These are phyloP conservation scores for Penicillium desertorum DNA, from an alignment of 495 filamentous ascomycete genomes.

Conservation along the genomic window DNA sequence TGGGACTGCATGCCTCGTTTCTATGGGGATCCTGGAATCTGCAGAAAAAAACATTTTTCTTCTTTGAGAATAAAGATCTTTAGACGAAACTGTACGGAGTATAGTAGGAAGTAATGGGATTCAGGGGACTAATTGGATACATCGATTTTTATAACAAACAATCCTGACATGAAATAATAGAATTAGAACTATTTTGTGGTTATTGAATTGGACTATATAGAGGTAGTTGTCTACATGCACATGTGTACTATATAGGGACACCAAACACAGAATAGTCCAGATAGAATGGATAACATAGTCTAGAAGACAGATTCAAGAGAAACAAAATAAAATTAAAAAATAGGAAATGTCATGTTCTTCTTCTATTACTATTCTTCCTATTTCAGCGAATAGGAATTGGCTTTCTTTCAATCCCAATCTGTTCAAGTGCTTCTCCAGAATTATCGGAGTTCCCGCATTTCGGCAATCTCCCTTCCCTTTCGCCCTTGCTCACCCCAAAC, in stretches of 20 bases:
- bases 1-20: slow-evolving; percentile 21
- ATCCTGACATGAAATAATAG: too few relatives aligned
- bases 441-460: slow-evolving; percentile 19
- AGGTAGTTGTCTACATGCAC: too few relatives aligned
- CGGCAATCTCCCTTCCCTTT: slow-evolving; percentile 32
- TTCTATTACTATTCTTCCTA: too few relatives aligned
- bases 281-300: too few relatives aligned
- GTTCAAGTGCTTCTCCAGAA: slow-evolving; percentile 9
- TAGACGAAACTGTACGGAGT: not conserved
- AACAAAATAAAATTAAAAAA: too few relatives aligned
- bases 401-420: not conserved
- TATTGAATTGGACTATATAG: too few relatives aligned
- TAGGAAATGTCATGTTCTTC: too few relatives aligned
- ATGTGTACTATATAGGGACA: too few relatives aligned
- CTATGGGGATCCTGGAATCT: slow-evolving; percentile 15
- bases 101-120: not conserved
- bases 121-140: not conserved
- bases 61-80: not conserved
- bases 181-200: too few relatives aligned
- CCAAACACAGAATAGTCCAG: too few relatives aligned
- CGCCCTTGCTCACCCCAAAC: slow-evolving; percentile 27
- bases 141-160: not conserved
- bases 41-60: slow-evolving; percentile 4
- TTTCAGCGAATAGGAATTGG: not conserved
- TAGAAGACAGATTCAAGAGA: too few relatives aligned